These are phyloP conservation scores for Scheffersomyces cryptocercus DNA, from an alignment of 1,139 yeast genomes.

Conservation along the genomic window DNA sequence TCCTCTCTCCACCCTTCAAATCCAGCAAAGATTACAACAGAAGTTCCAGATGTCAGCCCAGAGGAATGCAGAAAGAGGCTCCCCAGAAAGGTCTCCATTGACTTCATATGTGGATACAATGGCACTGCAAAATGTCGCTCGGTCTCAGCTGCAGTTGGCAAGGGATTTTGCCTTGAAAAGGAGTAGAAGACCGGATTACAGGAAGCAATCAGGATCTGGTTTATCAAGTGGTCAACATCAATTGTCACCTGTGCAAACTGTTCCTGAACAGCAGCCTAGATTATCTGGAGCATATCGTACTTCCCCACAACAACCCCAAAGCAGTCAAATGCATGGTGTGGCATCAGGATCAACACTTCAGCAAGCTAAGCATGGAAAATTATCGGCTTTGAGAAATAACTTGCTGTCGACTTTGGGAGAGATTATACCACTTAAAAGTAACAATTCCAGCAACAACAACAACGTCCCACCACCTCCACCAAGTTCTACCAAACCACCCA, in stretches of 20 bases:
- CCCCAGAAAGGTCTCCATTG: too few species aligned
- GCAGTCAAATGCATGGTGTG: background rate
- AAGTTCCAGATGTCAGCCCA: conserved; percentile 9
- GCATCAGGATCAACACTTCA: conserved; percentile 32
- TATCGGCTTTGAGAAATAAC: conserved; percentile 34
- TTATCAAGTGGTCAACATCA: conserved; percentile 1
- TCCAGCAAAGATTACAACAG: conserved; percentile 15
- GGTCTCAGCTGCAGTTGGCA: conserved; percentile 1
- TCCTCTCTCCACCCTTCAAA: conserved; percentile 13
- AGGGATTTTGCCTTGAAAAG: conserved; percentile 38
- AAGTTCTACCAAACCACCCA: too few species aligned
- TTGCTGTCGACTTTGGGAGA: conserved; percentile 17
- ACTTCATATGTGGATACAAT: too few species aligned
- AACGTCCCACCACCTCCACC: too few species aligned
- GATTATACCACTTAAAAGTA: conserved; percentile 4
- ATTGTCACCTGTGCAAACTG: too few species aligned
- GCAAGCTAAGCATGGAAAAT: conserved; percentile 29
- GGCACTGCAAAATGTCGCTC: too few species aligned
- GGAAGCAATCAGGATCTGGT: conserved; percentile 24
- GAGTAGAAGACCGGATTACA: conserved; percentile 44
- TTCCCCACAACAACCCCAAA: too few species aligned
- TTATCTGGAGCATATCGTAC: too few species aligned
- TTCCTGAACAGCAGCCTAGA: too few species aligned
- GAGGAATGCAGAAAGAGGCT: too few species aligned
- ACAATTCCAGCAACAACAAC: too few species aligned